Conservation (phyloP, 1,284 basidiomycete species). For the Fomitopsis betulina region DNA sequence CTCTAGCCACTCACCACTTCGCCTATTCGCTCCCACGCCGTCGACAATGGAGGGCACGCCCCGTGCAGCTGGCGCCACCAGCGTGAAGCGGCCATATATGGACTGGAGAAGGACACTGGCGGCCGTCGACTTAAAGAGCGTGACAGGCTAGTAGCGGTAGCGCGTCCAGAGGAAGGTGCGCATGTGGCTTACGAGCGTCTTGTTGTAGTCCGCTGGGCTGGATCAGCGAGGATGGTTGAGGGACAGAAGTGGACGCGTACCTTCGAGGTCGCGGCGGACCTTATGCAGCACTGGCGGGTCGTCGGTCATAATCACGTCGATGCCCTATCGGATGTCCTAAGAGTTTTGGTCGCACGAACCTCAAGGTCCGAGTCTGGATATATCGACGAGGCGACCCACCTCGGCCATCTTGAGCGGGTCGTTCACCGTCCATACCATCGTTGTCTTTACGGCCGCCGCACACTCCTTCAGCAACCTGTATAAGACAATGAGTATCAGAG, state of each 20-base stretch:
- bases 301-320: constrained; percentile 89
- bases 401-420: constrained; percentile 91
- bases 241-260: constrained; percentile 34
- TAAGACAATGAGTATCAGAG: background rate
- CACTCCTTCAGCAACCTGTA: constrained; percentile 76
- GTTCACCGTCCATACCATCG: constrained; percentile 98
- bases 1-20: background rate
- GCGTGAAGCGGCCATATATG: background rate
- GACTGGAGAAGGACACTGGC: background rate
- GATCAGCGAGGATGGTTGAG: background rate
- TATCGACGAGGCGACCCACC: constrained; percentile 35
- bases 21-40: background rate
- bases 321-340: constrained; percentile 91
- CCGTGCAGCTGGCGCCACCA: background rate
- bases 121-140: background rate
- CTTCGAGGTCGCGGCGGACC: constrained; percentile 59
- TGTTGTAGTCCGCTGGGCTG: constrained; percentile 59
- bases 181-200: constrained; percentile 51
- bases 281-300: constrained; percentile 74
- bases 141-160: constrained; percentile 51
- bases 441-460: constrained; percentile 75
- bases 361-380: too few relatives aligned
- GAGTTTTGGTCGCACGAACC: too few relatives aligned
- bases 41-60: background rate
- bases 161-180: constrained; percentile 77